Evolutionary conservation across 805 yeast species (phyloP), one percentile per base, ranked within the genome.

Genomic region (Candida coquimbonensis): DNA sequence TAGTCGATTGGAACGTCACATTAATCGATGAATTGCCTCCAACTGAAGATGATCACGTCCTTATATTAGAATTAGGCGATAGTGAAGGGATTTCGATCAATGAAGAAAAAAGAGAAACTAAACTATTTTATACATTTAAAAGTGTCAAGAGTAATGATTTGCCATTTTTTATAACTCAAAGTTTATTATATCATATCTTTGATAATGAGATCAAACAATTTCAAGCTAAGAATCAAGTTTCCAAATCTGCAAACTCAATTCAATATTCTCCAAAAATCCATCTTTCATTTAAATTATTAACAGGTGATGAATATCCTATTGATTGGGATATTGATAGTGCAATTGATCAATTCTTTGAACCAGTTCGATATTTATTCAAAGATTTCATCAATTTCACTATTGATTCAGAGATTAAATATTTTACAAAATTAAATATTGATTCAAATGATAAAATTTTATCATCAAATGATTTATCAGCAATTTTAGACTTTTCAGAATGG

Each of bases 401-500:
- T 24, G 91, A 87, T 54, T 72, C 95, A 2, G 95, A 87, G 60
- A 74, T 87, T 34, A 84, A 83, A 49, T 83, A 83, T 62, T 87
- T 55, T 47, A 62, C 70, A 24, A 72, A 68, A 43, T 54, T 69
- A 39, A 61, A 61, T 39, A 48, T 65, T 3, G 55, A 63, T 31
- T 54, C 53, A 13, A 39, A 50, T 1, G 49, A 52, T 13, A 48
- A 69, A 3, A 66, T 36, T 3, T 32, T 34, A 5, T 35, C 83
- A 24, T 65, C 70, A 44, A 60, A 69, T 9, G 84, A 84, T 46
- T 69, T 90, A 33, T 74, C 95, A 2, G 83, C 90, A 13, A 78
- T 87, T 52, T 75, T 90, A 49, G 93, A 91, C 63, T 80, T 79
- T 53, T 89, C 93, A 3, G 95, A 86, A 53, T 85, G 95, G 95